These are phyloP conservation scores for Penicillium paxilli DNA, from an alignment of 495 filamentous ascomycete genomes.

Conservation along the genomic window DNA sequence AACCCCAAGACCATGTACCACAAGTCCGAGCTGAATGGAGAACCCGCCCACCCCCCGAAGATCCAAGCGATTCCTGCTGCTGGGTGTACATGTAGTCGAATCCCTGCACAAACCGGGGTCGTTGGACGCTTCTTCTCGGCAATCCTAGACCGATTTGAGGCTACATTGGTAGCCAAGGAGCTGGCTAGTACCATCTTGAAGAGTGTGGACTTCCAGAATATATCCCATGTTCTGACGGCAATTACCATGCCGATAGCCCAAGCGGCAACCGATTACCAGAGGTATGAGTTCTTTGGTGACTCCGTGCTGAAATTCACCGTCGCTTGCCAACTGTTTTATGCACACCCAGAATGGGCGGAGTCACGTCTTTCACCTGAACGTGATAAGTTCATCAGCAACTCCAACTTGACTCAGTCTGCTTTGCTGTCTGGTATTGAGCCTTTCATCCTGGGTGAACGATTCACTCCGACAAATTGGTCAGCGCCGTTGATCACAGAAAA, in stretches of 20 bases:
- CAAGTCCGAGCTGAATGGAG: neutral
- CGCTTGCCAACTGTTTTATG: slow-evolving; percentile 64
- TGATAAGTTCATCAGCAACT: slow-evolving; percentile 72
- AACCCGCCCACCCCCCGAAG: slow-evolving; percentile 15
- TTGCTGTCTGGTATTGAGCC: slow-evolving; percentile 62
- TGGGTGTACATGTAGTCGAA: slow-evolving; percentile 46
- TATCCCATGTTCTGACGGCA: slow-evolving; percentile 66
- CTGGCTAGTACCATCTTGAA: slow-evolving; percentile 62
- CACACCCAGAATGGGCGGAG: slow-evolving; percentile 72
- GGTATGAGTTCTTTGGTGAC: slow-evolving; percentile 89
- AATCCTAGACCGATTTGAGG: slow-evolving; percentile 68
- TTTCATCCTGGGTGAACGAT: slow-evolving; percentile 70
- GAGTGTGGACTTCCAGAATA: slow-evolving; percentile 51
- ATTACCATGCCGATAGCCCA: slow-evolving; percentile 65
- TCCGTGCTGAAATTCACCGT: slow-evolving; percentile 77
- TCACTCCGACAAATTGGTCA: slow-evolving; percentile 71
- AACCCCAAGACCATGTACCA: slow-evolving; percentile 13
- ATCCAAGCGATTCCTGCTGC: slow-evolving; percentile 22
- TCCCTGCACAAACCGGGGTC: slow-evolving; percentile 60
- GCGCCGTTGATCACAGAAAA: slow-evolving; percentile 59
- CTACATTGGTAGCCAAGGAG: slow-evolving; percentile 60
- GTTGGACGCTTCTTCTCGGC: slow-evolving; percentile 76
- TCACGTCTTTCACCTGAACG: slow-evolving; percentile 70
- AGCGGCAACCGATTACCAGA: slow-evolving; percentile 72
- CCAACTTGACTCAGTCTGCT: slow-evolving; percentile 63